These are phyloP conservation scores for Amniculicola lignicola DNA, from an alignment of 495 filamentous ascomycete species.

Conservation along the genomic window DNA sequence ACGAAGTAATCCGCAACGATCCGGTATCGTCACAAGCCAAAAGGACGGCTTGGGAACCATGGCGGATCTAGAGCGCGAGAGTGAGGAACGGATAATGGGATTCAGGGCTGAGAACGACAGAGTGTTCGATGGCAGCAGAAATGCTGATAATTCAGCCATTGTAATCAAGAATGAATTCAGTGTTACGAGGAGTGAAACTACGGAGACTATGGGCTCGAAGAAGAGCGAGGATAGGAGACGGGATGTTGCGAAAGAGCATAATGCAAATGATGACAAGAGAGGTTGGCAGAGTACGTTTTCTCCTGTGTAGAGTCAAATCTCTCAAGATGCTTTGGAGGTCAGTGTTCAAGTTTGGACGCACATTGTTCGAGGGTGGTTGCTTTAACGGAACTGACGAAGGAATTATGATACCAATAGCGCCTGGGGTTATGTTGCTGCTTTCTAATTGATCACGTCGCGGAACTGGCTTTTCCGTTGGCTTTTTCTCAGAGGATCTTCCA, in stretches of 20 bases:
- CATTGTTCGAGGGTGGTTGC: no score
- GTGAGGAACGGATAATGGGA: conserved; percentile 2
- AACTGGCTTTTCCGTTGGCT: no score
- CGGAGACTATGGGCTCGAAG: no score
- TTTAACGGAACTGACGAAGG: no score
- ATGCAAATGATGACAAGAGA: not conserved
- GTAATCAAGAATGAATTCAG: conserved; percentile 11
- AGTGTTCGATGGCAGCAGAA: not conserved
- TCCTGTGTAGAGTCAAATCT: not conserved
- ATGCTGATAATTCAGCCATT: not conserved
- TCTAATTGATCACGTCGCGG: no score
- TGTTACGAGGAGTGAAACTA: not conserved
- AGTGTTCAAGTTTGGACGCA: no score
- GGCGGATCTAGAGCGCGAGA: not conserved
- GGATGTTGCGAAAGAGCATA: not conserved
- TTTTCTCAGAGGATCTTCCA: no score
- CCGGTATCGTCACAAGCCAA: not conserved
- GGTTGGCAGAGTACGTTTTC: not conserved
- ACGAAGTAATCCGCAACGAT: not conserved
- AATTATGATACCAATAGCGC: no score
- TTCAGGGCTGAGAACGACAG: not conserved
- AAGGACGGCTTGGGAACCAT: not conserved
- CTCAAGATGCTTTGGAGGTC: not conserved
- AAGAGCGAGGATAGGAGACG: not conserved
- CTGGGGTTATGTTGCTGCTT: no score